Evolutionary conservation across 2,329 filamentous ascomycete genomes (phyloP).

Genomic region (Aspergillus proliferans): DNA sequence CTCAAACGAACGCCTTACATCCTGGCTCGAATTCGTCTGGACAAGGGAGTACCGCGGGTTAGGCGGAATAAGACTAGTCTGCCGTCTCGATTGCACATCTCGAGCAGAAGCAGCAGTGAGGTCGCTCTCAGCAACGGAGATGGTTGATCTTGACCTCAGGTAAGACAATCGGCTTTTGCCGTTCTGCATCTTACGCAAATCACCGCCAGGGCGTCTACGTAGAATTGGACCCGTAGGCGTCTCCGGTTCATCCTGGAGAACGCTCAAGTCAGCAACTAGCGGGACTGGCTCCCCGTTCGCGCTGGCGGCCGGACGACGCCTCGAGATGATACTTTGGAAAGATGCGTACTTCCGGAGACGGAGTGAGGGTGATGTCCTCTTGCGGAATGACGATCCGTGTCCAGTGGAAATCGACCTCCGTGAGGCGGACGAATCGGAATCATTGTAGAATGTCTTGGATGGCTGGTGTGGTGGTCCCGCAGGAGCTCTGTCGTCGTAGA

Average conservation of each 20-base stretch:
- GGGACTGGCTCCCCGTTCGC: constrained; percentile 12
- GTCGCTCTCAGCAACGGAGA: constrained; percentile 19
- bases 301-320: constrained; percentile 12
- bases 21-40: constrained; percentile 51
- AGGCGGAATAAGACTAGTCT: constrained; percentile 22
- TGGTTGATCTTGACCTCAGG: constrained; percentile 28
- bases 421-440: constrained; percentile 12
- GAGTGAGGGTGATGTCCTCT: constrained; percentile 25
- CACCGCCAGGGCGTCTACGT: constrained; percentile 66
- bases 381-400: constrained; percentile 17
- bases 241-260: constrained; percentile 12
- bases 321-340: constrained; percentile 38
- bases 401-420: constrained; percentile 24
- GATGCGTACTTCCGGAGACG: constrained; percentile 41
- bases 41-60: constrained; percentile 38
- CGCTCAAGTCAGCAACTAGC: constrained; percentile 12
- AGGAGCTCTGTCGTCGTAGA: constrained; percentile 18
- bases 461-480: constrained; percentile 5
- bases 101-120: constrained; percentile 9
- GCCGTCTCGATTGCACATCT: constrained; percentile 16
- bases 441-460: constrained; percentile 9
- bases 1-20: constrained; percentile 69
- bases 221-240: constrained; percentile 48
- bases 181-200: constrained; percentile 63
- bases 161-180: constrained; percentile 54